A percentile compares a stretch with the other conserved stretches of the same genome.
Conservation (phyloP, 805 yeast genomes). For the Candida mattraensis region DNA sequence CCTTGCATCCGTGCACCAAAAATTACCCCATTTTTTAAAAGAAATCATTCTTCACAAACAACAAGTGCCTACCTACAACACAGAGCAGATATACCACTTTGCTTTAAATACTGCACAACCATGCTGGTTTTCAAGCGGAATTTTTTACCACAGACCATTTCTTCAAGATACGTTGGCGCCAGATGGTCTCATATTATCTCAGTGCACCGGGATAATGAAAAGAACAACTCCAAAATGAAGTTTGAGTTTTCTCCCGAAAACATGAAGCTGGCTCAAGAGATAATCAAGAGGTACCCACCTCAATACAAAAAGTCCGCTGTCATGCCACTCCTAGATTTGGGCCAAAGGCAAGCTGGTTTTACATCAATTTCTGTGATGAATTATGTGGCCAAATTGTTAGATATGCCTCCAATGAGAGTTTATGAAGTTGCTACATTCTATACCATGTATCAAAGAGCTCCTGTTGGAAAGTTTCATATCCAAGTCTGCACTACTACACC, state of each 20-base stretch:
- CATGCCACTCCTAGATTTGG: slow-evolving; percentile 84
- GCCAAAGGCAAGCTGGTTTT: slow-evolving; percentile 85
- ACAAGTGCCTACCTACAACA: too few species aligned
- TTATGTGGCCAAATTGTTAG: slow-evolving; percentile 79
- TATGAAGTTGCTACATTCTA: slow-evolving; percentile 91
- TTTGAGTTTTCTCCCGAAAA: slow-evolving; percentile 74
- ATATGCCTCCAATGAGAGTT: slow-evolving; percentile 93
- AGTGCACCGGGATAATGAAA: slow-evolving; percentile 72
- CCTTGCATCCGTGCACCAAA: slow-evolving; percentile 3
- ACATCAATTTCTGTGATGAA: slow-evolving; percentile 87
- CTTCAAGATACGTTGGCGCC: slow-evolving; percentile 1
- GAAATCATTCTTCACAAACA: too few species aligned
- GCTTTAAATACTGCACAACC: too few species aligned
- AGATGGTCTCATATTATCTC: slow-evolving; percentile 38
- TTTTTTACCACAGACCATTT: not conserved
- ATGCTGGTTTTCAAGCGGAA: too few species aligned
- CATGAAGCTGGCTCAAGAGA: slow-evolving; percentile 63
- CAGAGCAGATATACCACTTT: not conserved
- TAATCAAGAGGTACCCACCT: slow-evolving; percentile 77
- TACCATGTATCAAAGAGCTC: slow-evolving; percentile 85
- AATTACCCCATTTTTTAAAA: slow-evolving; percentile 12
- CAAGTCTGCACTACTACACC: slow-evolving; percentile 92
- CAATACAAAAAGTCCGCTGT: slow-evolving; percentile 86
- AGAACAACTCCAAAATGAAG: slow-evolving; percentile 64
- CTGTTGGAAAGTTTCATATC: slow-evolving; percentile 80